Conservation (phyloP, 1,284 basidiomycete genomes). For the Fistulinella cinereoalba region DNA sequence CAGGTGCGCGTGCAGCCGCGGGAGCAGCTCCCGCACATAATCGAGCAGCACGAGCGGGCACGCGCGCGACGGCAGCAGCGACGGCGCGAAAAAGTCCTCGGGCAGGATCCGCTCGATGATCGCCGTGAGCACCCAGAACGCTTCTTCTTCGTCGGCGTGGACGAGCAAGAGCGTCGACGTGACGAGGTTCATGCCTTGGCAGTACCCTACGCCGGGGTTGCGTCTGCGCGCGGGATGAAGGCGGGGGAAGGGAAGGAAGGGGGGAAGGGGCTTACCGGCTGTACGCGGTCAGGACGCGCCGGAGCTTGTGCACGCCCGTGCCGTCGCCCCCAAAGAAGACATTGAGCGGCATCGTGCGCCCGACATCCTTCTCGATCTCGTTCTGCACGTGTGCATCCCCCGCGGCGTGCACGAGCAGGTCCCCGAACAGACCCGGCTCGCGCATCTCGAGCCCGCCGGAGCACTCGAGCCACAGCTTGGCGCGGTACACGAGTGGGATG, state of each 20-base stretch:
- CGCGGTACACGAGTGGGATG: constrained; percentile 84
- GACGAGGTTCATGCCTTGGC: constrained; percentile 94
- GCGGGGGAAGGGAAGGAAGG: neutral
- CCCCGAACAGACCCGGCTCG: constrained; percentile 89
- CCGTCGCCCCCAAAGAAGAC: constrained; percentile 97
- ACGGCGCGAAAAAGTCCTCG: constrained; percentile 80
- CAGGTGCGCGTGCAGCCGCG: constrained; percentile 76
- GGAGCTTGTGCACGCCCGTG: constrained; percentile 87
- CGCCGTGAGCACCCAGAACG: constrained; percentile 92
- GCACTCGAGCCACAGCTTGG: constrained; percentile 91
- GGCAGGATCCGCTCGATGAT: constrained; percentile 87
- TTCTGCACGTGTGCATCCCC: constrained; percentile 42
- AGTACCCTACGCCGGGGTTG: constrained; percentile 84
- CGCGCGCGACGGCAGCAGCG: constrained; percentile 84
- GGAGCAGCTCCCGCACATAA: constrained; percentile 76
- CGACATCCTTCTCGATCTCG: constrained; percentile 97
- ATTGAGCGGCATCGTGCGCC: constrained; percentile 92
- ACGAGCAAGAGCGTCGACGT: constrained; percentile 92
- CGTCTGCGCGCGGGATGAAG: constrained; percentile 49
- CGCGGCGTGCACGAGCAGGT: constrained; percentile 66
- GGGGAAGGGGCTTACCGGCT: constrained; percentile 63
- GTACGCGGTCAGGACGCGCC: constrained; percentile 87
- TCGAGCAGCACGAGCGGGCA: constrained; percentile 91
- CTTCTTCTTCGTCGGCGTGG: constrained; percentile 92
- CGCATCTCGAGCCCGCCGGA: constrained; percentile 88